A percentile compares a stretch with the other conserved stretches of the same genome.
These are phyloP conservation scores for Phytophthora crassamura DNA, from an alignment of 352 stramenopile species.

Conservation along the genomic window DNA sequence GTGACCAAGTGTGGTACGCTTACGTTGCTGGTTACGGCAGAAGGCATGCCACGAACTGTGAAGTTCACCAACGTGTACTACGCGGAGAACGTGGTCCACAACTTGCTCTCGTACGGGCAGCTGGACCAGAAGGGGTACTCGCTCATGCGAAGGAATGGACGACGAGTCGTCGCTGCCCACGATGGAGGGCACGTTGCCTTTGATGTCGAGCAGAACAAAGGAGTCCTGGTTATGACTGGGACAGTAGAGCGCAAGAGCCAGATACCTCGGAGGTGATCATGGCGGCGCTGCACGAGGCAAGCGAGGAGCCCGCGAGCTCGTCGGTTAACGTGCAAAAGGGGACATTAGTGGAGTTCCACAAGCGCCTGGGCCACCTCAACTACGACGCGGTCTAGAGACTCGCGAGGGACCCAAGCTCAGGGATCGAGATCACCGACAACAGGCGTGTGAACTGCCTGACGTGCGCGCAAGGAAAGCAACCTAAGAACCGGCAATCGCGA, in stretches of 20 bases:
- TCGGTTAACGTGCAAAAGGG: not conserved
- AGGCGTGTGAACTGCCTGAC: no score
- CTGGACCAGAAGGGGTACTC: not conserved
- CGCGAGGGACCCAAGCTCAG: no score
- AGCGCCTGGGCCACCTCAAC: not conserved
- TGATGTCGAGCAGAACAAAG: not conserved
- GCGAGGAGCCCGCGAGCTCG: not conserved
- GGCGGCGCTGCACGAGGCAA: not conserved
- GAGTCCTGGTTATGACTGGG: not conserved
- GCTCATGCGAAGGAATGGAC: not conserved
- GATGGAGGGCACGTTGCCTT: not conserved
- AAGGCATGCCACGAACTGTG: not conserved
- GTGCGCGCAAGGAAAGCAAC: no score
- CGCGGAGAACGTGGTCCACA: not conserved
- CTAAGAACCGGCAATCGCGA: no score
- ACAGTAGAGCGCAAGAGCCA: no score
- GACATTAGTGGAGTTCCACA: not conserved
- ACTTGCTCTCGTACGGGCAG: slow-evolving; percentile 1
- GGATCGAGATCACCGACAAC: no score
- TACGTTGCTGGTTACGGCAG: not conserved
- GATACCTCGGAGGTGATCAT: not conserved
- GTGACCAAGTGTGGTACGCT: not conserved
- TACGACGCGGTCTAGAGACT: not conserved
- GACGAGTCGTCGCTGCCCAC: not conserved
- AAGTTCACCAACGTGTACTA: slow-evolving; percentile 6